Percentiles rank a stretch among this genome's conserved stretches.
These are phyloP conservation scores for Urtica urens DNA, from an alignment of 306 rosid species.

Conservation along the genomic window DNA sequence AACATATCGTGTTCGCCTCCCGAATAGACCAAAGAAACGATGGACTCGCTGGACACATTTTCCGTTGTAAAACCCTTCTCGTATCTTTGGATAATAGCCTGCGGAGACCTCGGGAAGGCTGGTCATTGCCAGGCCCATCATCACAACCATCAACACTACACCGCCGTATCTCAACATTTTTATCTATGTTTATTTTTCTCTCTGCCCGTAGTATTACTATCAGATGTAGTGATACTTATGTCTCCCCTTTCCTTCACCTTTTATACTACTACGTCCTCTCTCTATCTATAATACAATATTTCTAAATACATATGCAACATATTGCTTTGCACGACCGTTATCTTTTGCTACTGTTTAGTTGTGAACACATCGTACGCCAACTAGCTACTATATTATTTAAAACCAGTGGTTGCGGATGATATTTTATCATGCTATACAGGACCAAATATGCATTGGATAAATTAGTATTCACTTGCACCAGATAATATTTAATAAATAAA, in stretches of 20 bases:
- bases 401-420: too few relatives aligned
- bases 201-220: background rate
- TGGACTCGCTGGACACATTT: constrained; percentile 12
- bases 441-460: too few relatives aligned
- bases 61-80: constrained; percentile 17
- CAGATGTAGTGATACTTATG: background rate
- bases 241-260: background rate
- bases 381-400: too few relatives aligned
- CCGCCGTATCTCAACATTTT: background rate
- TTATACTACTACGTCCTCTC: too few relatives aligned
- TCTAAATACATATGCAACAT: background rate
- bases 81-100: background rate
- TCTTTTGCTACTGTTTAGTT: too few relatives aligned
- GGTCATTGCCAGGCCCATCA: background rate
- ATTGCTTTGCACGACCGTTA: constrained; percentile 7
- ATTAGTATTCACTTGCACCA: too few relatives aligned
- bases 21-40: background rate
- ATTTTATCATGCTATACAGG: too few relatives aligned
- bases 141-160: background rate
- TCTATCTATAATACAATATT: background rate
- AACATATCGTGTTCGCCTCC: background rate
- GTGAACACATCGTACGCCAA: too few relatives aligned
- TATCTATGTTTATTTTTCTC: background rate
- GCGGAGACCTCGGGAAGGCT: background rate
- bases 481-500: too few relatives aligned